phyloP scores from a whole-genome alignment of 2,329 filamentous ascomycete genomes.

The Aspergillus ruber region DNA sequence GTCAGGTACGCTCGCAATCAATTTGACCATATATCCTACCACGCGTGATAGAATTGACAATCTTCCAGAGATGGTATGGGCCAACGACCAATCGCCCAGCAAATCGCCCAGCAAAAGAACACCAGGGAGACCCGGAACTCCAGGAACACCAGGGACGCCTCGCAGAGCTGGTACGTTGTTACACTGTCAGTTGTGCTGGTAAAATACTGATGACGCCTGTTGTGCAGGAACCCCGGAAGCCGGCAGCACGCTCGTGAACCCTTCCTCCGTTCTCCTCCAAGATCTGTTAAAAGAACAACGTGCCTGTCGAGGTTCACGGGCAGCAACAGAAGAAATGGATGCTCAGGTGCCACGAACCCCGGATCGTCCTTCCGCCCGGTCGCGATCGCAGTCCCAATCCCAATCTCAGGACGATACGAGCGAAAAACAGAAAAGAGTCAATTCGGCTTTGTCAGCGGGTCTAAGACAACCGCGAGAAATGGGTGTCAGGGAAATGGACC shows the following conservation, averaged over 20 bases:
- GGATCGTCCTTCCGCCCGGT: conserved; percentile 14
- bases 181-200: not conserved
- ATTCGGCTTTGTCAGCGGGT: conserved; percentile 22
- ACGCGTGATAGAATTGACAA: not conserved
- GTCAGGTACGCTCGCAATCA: conserved; percentile 10
- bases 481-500: conserved; percentile 38
- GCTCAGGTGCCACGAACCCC: conserved; percentile 19
- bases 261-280: conserved; percentile 34
- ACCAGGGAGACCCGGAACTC: conserved; percentile 15
- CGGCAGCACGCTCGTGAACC: conserved; percentile 29
- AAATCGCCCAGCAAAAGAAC: conserved; percentile 18
- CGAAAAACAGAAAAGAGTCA: conserved; percentile 29
- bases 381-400: conserved; percentile 11
- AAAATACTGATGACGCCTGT: conserved; percentile 6
- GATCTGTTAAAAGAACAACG: conserved; percentile 37
- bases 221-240: conserved; percentile 25
- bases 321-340: conserved; percentile 17
- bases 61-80: conserved; percentile 22
- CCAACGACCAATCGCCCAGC: conserved; percentile 23
- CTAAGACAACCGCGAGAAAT: conserved; percentile 33
- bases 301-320: conserved; percentile 29
- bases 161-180: conserved; percentile 17
- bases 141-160: conserved; percentile 15
- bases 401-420: conserved; percentile 27
- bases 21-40: conserved; percentile 3